These are phyloP conservation scores for Stenogyne calaminthoides DNA, from an alignment of 305 asterid species.

Conservation along the genomic window DNA sequence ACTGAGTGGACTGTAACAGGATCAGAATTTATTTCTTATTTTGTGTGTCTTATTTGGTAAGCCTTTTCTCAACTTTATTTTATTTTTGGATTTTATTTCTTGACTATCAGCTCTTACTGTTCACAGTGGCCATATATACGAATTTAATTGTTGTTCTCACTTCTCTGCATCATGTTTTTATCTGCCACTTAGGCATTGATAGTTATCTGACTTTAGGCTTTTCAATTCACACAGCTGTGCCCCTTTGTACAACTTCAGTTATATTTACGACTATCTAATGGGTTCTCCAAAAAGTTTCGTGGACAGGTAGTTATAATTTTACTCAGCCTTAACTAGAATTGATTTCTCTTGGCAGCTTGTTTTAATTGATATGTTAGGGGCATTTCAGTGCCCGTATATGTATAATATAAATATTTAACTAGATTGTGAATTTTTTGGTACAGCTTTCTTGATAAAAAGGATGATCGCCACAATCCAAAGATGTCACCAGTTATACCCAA, in stretches of 20 bases:
- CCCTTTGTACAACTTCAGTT: slow-evolving; percentile 96
- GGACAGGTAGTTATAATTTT: slow-evolving; percentile 70
- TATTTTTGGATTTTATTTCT: neutral
- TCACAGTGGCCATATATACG: neutral
- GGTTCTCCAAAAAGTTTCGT: slow-evolving; percentile 91
- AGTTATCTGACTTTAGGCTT: slow-evolving; percentile 36
- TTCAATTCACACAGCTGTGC: slow-evolving; percentile 71
- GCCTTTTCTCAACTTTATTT: neutral
- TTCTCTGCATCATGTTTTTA: slow-evolving; percentile 2
- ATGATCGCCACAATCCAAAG: slow-evolving; percentile 78
- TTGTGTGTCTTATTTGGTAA: slow-evolving; percentile 3
- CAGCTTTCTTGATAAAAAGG: slow-evolving; percentile 85
- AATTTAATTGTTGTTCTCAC: neutral
- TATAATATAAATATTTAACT: slow-evolving; percentile 9
- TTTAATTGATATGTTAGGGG: slow-evolving; percentile 18
- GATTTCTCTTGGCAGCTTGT: slow-evolving; percentile 24
- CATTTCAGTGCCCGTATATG: slow-evolving; percentile 8
- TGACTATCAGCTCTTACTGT: neutral
- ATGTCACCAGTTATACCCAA: slow-evolving; percentile 87
- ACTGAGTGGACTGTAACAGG: neutral
- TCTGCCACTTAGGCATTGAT: slow-evolving; percentile 26
- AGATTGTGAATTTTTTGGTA: slow-evolving; percentile 26
- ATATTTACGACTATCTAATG: slow-evolving; percentile 71
- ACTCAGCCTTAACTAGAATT: slow-evolving; percentile 17
- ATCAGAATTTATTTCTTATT: neutral